A percentile compares a stretch with the other conserved stretches of the same genome.
These are phyloP conservation scores for Stachybotrys echinatus DNA, from an alignment of 2,329 filamentous ascomycete species.

Conservation along the genomic window DNA sequence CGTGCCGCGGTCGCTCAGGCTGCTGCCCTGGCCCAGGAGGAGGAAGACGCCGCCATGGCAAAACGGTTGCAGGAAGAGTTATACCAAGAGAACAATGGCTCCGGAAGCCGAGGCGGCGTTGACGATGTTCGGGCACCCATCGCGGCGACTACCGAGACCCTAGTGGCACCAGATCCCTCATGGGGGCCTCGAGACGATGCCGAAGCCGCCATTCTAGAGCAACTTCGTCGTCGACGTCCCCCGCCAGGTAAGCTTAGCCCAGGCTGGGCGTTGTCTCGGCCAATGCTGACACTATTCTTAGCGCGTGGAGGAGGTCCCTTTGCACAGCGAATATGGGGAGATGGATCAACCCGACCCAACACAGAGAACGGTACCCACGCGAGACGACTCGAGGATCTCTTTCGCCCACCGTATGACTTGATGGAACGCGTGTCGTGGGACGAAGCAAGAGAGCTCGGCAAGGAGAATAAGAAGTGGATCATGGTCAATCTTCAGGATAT, in stretches of 20 bases:
- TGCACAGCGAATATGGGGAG: constrained; percentile 32
- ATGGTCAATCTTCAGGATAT: constrained; percentile 93
- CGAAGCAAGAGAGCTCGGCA: constrained; percentile 76
- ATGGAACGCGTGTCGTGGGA: constrained; percentile 81
- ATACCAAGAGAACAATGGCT: constrained; percentile 51
- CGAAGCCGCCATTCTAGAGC: constrained; percentile 58
- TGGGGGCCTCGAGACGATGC: constrained; percentile 49
- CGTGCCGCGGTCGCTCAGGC: constrained; percentile 34
- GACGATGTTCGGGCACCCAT: constrained; percentile 84
- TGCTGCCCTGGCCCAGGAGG: constrained; percentile 52
- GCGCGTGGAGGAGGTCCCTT: constrained; percentile 24
- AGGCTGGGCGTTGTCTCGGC: too few species aligned
- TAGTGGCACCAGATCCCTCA: constrained; percentile 62
- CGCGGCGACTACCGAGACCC: constrained; percentile 82
- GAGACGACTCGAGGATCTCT: constrained; percentile 81
- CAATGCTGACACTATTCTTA: not conserved
- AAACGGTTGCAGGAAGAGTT: constrained; percentile 87
- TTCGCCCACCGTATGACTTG: constrained; percentile 85
- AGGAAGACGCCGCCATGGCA: constrained; percentile 92
- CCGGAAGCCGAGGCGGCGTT: constrained; percentile 24
- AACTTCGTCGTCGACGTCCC: constrained; percentile 48
- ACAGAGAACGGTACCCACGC: constrained; percentile 58
- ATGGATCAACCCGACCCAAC: constrained; percentile 16
- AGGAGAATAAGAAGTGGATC: constrained; percentile 88
- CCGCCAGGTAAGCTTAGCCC: constrained; percentile 20